Base-by-base conservation (phyloP, 345 rosid species). In the Salix dunnii region DNA sequence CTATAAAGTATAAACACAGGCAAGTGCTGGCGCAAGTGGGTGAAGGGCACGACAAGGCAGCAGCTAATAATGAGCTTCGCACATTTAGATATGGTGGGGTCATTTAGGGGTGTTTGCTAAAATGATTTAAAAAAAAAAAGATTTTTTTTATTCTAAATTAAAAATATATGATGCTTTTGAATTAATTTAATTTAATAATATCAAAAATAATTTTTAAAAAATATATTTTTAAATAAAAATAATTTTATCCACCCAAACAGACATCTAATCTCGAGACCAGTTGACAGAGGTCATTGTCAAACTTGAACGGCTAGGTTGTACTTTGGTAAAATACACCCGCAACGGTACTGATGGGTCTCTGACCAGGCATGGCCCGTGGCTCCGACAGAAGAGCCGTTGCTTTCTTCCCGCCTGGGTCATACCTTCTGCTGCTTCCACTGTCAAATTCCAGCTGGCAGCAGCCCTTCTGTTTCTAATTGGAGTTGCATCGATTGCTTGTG, bases 311-410 rank as follows among this genome's bases (percentile, higher is more conserved):
- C 71, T 74, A 74, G 11, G 21, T 30, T 35, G 33, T 71, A 7
- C 20, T 71, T 27, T 31, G 68, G n/a, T 1, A 31, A 31, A 33
- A 4, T 23, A 9, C 21, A 17, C 8, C 28, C 36, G 5, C 36
- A 33, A 17, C 8, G 8, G 4, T 0, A 25, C 67, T 2, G 28
- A 12, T 64, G 68, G 68, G 1, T 18, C 21, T 51, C 58, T 20
- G 58, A 6, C 10, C 7, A 33, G 36, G 36, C 36, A 6, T 51
- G 55, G 58, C 58, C 58, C 8, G 20, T 20, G 9, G 23, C 21
- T 6, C 58, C 14, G 18, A 68, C 58, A 74, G 43, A 63, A 74
- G 28, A 74, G 76, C 69, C 76, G 69, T 74, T 74, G 76, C 76
- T 74, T 38, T 63, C 76, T 8, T 5, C 18, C 40, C 7, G 14